Percentiles rank a stretch among this genome's conserved stretches.
These are phyloP conservation scores for Rhodotorula diobovata DNA, from an alignment of 768 basidiomycete genomes.

Conservation along the genomic window DNA sequence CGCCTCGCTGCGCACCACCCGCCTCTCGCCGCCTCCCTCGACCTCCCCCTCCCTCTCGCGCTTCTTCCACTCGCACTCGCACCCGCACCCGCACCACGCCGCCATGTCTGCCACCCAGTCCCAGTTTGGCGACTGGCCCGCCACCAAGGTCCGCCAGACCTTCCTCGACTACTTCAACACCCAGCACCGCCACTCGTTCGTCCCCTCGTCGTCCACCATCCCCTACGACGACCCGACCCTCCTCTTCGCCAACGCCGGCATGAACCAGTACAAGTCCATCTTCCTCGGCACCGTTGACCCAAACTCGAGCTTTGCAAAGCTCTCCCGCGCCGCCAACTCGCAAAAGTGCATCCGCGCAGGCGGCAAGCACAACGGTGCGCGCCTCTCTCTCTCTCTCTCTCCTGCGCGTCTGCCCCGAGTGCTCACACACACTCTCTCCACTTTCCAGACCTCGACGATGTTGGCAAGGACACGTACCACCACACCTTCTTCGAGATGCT, in stretches of 20 bases:
- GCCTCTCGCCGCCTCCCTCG: neutral
- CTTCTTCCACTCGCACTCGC: neutral
- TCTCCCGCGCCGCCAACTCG: slow-evolving; percentile 88
- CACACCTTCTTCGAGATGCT: slow-evolving; percentile 82
- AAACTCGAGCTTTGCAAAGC: slow-evolving; percentile 78
- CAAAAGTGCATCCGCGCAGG: slow-evolving; percentile 99
- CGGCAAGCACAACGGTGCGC: slow-evolving; percentile 91
- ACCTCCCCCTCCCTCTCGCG: neutral
- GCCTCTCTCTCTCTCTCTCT: too few relatives aligned
- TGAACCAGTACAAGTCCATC: slow-evolving; percentile 83
- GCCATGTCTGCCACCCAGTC: slow-evolving; percentile 11
- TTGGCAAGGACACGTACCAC: slow-evolving; percentile 96
- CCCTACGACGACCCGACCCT: slow-evolving; percentile 97
- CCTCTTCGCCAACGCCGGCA: slow-evolving; percentile 84
- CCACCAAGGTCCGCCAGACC: slow-evolving; percentile 73
- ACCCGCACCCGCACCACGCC: neutral
- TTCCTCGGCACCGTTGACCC: slow-evolving; percentile 98
- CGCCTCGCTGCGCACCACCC: neutral
- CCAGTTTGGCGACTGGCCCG: slow-evolving; percentile 59
- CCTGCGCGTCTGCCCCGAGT: neutral
- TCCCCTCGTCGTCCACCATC: slow-evolving; percentile 84
- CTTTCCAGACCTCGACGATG: slow-evolving; percentile 84
- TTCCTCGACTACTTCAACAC: slow-evolving; percentile 80
- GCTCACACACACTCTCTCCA: neutral
- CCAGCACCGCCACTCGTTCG: slow-evolving; percentile 70